phyloP scores from a whole-genome alignment of 2,329 filamentous ascomycete species.

The Neospermospora avenae region DNA sequence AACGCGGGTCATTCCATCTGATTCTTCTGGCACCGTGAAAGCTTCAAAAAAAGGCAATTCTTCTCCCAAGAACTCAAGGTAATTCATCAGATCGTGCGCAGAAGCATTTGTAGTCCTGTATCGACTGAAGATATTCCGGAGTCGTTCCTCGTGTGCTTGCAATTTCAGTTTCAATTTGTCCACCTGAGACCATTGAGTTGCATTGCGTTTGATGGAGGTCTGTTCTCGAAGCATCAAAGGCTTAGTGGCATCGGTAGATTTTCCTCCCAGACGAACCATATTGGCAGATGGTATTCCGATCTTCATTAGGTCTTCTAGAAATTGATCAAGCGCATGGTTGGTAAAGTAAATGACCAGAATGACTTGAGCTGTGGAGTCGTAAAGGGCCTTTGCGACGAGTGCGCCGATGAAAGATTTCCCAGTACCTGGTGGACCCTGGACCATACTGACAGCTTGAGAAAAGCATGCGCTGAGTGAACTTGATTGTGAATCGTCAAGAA shows the following conservation, averaged over 20 bases:
- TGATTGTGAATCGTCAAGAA: slow-evolving; percentile 53
- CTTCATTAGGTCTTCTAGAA: slow-evolving; percentile 60
- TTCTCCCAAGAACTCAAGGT: slow-evolving; percentile 50
- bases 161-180: slow-evolving; percentile 39
- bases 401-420: slow-evolving; percentile 75
- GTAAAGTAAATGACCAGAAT: slow-evolving; percentile 67
- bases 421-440: slow-evolving; percentile 72
- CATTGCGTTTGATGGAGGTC: slow-evolving; percentile 33
- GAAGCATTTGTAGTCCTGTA: slow-evolving; percentile 18
- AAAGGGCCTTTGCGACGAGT: slow-evolving; percentile 53
- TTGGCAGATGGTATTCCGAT: slow-evolving; percentile 48
- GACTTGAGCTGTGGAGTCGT: slow-evolving; percentile 45
- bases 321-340: slow-evolving; percentile 65
- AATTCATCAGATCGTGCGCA: slow-evolving; percentile 37
- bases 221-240: slow-evolving; percentile 46
- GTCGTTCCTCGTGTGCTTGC: slow-evolving; percentile 26
- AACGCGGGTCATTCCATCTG: slow-evolving; percentile 45
- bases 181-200: slow-evolving; percentile 42
- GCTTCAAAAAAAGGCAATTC: slow-evolving; percentile 53
- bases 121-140: slow-evolving; percentile 24
- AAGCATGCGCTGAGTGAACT: slow-evolving; percentile 54
- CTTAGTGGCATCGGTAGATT: slow-evolving; percentile 49
- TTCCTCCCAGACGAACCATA: slow-evolving; percentile 64
- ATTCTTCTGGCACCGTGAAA: slow-evolving; percentile 46
- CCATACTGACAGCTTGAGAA: slow-evolving; percentile 51